Evolutionary conservation across 805 yeast genomes (phyloP).

Genomic region (Ascoidea rubescens): DNA sequence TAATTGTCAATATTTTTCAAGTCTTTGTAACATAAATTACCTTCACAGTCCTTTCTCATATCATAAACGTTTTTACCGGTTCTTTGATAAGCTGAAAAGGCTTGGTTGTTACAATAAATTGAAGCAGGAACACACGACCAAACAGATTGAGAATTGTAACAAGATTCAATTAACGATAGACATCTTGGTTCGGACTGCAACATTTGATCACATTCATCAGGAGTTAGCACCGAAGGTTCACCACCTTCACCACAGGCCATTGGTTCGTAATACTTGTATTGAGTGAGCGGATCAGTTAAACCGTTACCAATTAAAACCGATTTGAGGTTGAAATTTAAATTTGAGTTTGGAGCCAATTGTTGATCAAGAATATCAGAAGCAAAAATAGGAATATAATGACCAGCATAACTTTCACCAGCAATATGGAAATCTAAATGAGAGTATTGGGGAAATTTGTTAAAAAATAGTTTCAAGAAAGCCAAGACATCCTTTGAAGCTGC

Average conservation of each 20-base stretch:
- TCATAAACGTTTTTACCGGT: constrained; percentile 93
- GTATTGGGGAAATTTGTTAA: constrained; percentile 55
- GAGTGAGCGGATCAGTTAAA: constrained; percentile 72
- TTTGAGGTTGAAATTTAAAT: constrained; percentile 47
- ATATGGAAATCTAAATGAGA: constrained; percentile 55
- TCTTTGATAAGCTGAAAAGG: constrained; percentile 68
- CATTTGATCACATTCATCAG: constrained; percentile 69
- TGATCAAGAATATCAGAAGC: constrained; percentile 69
- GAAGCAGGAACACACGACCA: constrained; percentile 89
- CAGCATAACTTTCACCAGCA: constrained; percentile 90
- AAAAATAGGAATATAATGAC: constrained; percentile 86
- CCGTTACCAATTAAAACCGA: constrained; percentile 88
- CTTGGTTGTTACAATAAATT: constrained; percentile 76
- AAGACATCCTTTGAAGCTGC: constrained; percentile 78
- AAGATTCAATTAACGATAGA: constrained; percentile 54
- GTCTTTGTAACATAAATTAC: constrained; percentile 56
- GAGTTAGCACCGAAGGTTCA: constrained; percentile 54
- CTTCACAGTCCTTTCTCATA: constrained; percentile 66
- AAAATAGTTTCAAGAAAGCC: constrained; percentile 68
- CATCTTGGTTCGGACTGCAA: constrained; percentile 63
- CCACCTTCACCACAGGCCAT: constrained; percentile 97
- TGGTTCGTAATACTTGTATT: constrained; percentile 68
- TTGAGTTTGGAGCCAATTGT: constrained; percentile 21
- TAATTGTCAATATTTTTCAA: constrained; percentile 64
- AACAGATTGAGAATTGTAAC: constrained; percentile 62